A percentile compares a stretch with the other conserved stretches of the same genome.
phyloP scores from a whole-genome alignment of 1,139 yeast genomes.

The Maudiozyma humilis region DNA sequence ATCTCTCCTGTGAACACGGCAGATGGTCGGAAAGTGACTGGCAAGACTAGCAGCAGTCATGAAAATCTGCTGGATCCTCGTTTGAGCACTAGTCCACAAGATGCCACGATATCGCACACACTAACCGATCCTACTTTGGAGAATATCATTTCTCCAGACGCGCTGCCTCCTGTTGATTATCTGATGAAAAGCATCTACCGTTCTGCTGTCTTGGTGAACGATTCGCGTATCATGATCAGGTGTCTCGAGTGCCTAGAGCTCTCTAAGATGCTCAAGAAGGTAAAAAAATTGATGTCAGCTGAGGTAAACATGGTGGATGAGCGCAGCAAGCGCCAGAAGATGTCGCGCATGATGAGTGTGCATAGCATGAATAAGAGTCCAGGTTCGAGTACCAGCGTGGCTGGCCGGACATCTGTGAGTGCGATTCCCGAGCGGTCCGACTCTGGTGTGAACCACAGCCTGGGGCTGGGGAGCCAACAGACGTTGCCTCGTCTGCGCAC shows the following conservation, averaged over 20 bases:
- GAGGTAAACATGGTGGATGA: conserved; percentile 15
- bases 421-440: conserved; percentile 3
- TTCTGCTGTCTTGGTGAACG: conserved; percentile 51
- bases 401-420: neutral
- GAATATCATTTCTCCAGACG: conserved; percentile 43
- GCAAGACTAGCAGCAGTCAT: too few species aligned
- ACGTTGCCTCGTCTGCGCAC: neutral
- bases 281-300: conserved; percentile 25
- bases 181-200: conserved; percentile 54
- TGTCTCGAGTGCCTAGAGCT: conserved; percentile 55
- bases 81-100: too few species aligned
- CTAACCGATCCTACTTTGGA: conserved; percentile 38
- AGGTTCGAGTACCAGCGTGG: too few species aligned
- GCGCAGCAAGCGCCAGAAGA: conserved; percentile 4
- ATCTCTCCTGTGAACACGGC: too few species aligned
- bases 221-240: conserved; percentile 55
- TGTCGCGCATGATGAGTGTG: neutral
- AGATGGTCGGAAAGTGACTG: too few species aligned
- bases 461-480: neutral
- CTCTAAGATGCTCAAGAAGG: conserved; percentile 38
- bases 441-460: neutral
- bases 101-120: too few species aligned
- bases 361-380: neutral
- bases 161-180: conserved; percentile 46
- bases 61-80: too few species aligned